phyloP scores from a whole-genome alignment of 768 basidiomycete species.

The Daedaleopsis sinensis region DNA sequence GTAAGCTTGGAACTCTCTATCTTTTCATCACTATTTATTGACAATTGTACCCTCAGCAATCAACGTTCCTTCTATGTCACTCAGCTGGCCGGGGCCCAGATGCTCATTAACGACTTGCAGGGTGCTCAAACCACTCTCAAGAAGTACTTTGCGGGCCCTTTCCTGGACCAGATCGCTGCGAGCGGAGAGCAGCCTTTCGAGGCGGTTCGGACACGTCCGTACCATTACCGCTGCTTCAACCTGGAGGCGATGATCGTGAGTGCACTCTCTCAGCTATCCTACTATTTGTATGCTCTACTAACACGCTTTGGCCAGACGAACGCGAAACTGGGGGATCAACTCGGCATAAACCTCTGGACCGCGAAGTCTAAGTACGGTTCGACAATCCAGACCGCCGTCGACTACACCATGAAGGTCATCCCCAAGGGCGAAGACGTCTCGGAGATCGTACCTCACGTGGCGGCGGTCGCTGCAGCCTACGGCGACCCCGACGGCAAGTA shows the following conservation, averaged over 20 bases:
- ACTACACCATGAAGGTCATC: conserved; percentile 46
- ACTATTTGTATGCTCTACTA: not conserved
- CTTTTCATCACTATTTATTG: no score
- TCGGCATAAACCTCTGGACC: conserved; percentile 52
- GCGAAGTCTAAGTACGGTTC: conserved; percentile 49
- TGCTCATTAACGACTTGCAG: conserved; percentile 42
- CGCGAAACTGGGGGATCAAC: conserved; percentile 55
- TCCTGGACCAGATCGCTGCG: conserved; percentile 49
- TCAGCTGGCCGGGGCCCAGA: conserved; percentile 46
- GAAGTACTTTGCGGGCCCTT: conserved; percentile 45
- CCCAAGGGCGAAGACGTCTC: conserved; percentile 44
- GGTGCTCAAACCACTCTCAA: conserved; percentile 44
- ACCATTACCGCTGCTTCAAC: conserved; percentile 62
- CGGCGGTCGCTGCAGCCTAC: conserved; percentile 53
- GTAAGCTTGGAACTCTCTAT: conserved; percentile 35
- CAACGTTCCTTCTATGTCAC: conserved; percentile 53
- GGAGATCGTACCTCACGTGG: conserved; percentile 52
- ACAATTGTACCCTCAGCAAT: conserved; percentile 42
- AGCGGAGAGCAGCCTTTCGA: conserved; percentile 64
- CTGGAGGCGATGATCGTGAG: conserved; percentile 59
- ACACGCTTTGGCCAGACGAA: conserved; percentile 38
- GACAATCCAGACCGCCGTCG: conserved; percentile 55
- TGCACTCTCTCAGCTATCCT: not conserved
- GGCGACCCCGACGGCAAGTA: conserved; percentile 58
- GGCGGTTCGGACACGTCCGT: conserved; percentile 54